A percentile compares a stretch with the other conserved stretches of the same genome.
These are phyloP conservation scores for Globisporangium irregulare DNA, from an alignment of 352 stramenopile species.

Conservation along the genomic window DNA sequence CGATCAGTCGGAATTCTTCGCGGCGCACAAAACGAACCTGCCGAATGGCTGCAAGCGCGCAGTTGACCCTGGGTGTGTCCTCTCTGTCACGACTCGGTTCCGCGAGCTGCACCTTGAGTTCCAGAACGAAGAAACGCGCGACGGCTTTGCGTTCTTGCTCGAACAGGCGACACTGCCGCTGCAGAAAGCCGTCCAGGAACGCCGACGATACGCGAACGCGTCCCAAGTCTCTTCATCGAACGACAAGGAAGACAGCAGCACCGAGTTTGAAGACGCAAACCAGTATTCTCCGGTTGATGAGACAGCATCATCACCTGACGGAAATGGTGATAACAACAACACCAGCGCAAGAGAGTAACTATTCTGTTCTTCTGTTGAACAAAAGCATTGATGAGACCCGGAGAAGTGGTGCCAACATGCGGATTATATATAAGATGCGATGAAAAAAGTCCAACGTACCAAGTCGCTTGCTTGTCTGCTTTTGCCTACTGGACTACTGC, in stretches of 20 bases:
- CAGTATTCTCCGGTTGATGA: background rate
- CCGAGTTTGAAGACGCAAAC: conserved; percentile 17
- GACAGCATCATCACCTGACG: background rate
- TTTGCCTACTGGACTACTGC: conserved; percentile 13
- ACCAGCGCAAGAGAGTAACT: conserved; percentile 17
- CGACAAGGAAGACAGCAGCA: conserved; percentile 14
- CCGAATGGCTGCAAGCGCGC: conserved; percentile 47
- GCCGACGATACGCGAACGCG: conserved; percentile 16
- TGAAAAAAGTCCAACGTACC: conserved; percentile 5
- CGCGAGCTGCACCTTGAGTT: conserved; percentile 75
- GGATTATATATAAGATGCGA: conserved; percentile 2
- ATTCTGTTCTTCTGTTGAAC: conserved; percentile 9
- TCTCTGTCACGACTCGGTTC: conserved; percentile 61
- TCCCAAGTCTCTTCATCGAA: conserved; percentile 13
- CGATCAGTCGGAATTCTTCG: conserved; percentile 55
- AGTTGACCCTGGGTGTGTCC: conserved; percentile 47
- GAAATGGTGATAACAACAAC: background rate
- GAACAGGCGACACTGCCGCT: conserved; percentile 63
- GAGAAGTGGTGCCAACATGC: background rate
- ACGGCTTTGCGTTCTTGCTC: conserved; percentile 69
- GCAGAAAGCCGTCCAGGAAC: conserved; percentile 4
- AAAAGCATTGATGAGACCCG: conserved; percentile 2
- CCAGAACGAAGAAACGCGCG: conserved; percentile 52
- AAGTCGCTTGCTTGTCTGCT: background rate
- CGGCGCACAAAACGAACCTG: conserved; percentile 37